phyloP scores from a whole-genome alignment of 2,329 filamentous ascomycete species.

The Xylaria hypoxylon region DNA sequence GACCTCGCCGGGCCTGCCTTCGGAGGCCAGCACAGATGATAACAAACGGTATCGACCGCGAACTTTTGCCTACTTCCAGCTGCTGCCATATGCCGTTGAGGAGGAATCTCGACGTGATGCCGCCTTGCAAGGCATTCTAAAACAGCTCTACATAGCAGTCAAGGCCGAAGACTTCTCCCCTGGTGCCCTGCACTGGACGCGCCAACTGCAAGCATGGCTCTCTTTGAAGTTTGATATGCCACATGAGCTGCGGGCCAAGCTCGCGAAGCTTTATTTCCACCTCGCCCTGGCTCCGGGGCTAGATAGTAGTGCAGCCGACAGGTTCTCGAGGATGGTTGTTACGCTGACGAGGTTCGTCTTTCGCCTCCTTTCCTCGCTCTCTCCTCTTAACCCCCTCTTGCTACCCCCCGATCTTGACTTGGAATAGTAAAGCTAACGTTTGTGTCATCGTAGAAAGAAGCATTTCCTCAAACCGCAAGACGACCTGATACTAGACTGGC shows the following conservation, averaged over 20 bases:
- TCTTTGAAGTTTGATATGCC: constrained; percentile 97
- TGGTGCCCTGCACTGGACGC: constrained; percentile 95
- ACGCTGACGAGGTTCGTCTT: constrained; percentile 85
- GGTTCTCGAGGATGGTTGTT: constrained; percentile 97
- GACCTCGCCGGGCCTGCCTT: constrained; percentile 80
- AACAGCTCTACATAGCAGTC: constrained; percentile 91
- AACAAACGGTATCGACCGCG: constrained; percentile 81
- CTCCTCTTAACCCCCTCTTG: background rate
- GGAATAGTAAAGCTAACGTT: constrained; percentile 24
- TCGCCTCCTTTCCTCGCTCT: constrained; percentile 7
- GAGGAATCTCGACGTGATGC: constrained; percentile 80
- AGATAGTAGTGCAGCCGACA: constrained; percentile 82
- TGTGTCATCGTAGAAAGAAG: constrained; percentile 73
- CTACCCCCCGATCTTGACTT: constrained; percentile 21
- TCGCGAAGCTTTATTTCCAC: constrained; percentile 94
- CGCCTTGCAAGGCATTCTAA: constrained; percentile 87
- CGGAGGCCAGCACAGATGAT: constrained; percentile 60
- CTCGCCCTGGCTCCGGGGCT: constrained; percentile 90
- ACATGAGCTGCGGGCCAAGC: constrained; percentile 80
- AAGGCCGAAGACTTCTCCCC: constrained; percentile 94
- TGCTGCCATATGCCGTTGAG: constrained; percentile 90
- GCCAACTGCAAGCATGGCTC: constrained; percentile 94
- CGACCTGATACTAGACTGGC: constrained; percentile 93
- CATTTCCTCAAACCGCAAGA: constrained; percentile 93
- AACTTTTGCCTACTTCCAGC: constrained; percentile 91